Conservation (phyloP, 805 yeast species). For the Grigorovia transvaalensis region DNA sequence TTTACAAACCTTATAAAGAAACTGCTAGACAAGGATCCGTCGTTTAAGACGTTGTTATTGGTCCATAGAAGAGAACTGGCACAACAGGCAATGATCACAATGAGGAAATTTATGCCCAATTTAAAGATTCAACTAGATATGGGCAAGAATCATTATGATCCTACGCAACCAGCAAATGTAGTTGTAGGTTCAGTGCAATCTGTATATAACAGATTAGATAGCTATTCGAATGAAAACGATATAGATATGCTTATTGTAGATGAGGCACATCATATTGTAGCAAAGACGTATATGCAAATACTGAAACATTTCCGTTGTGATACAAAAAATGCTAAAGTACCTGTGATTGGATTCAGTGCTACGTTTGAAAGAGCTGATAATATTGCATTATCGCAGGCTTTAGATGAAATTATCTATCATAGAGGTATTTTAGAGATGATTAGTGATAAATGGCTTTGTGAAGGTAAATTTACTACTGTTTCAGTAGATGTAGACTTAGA, state of each 20-base stretch:
- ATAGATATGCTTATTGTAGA: constrained; percentile 66
- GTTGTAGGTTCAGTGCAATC: constrained; percentile 73
- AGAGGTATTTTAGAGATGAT: constrained; percentile 58
- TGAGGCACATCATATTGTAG: constrained; percentile 89
- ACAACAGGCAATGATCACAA: constrained; percentile 49
- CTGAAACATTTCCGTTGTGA: constrained; percentile 48
- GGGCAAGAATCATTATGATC: constrained; percentile 36
- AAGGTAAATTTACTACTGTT: constrained; percentile 54
- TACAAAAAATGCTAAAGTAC: constrained; percentile 33
- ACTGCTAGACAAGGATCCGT: constrained; percentile 4
- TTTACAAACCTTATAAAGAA: constrained; percentile 48
- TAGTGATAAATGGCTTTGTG: constrained; percentile 55
- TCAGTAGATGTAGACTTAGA: constrained; percentile 37
- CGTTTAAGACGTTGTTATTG: constrained; percentile 39
- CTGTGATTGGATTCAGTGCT: constrained; percentile 79
- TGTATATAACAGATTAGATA: constrained; percentile 36
- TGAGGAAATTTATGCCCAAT: constrained; percentile 39
- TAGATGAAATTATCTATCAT: constrained; percentile 69
- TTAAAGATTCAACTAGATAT: constrained; percentile 56
- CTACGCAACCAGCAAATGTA: constrained; percentile 39
- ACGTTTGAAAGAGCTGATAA: constrained; percentile 75
- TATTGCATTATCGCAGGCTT: constrained; percentile 42
- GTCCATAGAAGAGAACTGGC: constrained; percentile 80
- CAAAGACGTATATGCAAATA: constrained; percentile 51
- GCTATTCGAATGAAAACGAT: constrained; percentile 43